Percentiles rank a stretch among this genome's conserved stretches.
Conservation (phyloP, 192 early-diverging fungal species). For the Mortierella hygrophila region DNA sequence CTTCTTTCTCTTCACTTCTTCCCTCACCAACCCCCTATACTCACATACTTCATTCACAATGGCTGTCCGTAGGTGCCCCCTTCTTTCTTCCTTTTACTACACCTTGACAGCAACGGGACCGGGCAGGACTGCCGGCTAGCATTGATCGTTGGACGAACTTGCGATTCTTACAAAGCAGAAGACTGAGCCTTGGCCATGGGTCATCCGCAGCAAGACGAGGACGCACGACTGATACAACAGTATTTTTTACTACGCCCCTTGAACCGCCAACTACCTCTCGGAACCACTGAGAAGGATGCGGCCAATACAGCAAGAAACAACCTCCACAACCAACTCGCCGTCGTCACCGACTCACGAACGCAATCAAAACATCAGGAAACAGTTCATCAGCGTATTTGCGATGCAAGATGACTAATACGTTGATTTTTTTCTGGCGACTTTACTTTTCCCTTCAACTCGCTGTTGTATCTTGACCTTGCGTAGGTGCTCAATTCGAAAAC, state of each 20-base stretch:
- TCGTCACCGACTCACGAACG: neutral
- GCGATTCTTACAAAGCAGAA: neutral
- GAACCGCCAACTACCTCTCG: neutral
- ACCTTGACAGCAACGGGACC: neutral
- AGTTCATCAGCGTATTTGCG: neutral
- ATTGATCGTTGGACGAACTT: neutral
- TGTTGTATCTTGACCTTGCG: neutral
- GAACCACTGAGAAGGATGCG: neutral
- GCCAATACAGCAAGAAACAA: neutral
- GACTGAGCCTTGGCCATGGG: neutral
- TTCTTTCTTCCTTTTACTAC: neutral
- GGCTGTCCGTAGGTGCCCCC: slow-evolving; percentile 6
- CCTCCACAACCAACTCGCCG: neutral
- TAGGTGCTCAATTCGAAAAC: slow-evolving; percentile 98
- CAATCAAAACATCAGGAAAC: neutral
- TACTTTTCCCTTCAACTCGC: neutral
- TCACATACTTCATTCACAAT: neutral
- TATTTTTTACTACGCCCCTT: neutral
- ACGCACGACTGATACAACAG: neutral
- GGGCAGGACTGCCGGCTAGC: neutral
- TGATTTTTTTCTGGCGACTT: neutral
- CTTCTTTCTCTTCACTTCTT: neutral
- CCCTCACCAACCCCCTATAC: neutral
- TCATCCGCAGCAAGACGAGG: neutral
- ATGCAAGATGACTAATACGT: neutral